Base-by-base conservation (phyloP, 176 grass and related monocot species). In the Oryza meridionalis region DNA sequence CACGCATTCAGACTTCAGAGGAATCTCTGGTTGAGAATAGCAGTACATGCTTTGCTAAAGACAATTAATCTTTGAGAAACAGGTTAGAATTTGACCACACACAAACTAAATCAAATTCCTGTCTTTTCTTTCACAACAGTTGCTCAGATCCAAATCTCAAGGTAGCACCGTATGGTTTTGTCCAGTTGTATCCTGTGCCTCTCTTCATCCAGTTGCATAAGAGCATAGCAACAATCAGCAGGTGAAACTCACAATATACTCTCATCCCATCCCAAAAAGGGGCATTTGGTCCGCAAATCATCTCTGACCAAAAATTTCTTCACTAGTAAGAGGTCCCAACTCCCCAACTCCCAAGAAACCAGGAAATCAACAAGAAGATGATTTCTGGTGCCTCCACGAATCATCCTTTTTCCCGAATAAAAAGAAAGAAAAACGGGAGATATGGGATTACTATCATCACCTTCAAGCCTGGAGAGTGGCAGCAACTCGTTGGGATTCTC, bases 391-490 rank as follows among this genome's bases (percentile, higher is more conserved):
- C 11, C 24, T 24, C 72, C 21, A 37, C 0, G 26, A 77, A 84
- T 69, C 29, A 78, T 16, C 29, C 61, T 24, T 65, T 37, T 35
- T 21, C 55, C 55, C 19, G 8, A 22, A 22, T 5, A 5, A 22
- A 58, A 53, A 19, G 5, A 61, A 22, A 31, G 29, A 31, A 31
- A 3, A 22, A 61, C 7, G 6, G 16, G 16, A 61, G 55, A 21
- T 61, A 21, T 3, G 55, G 55, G 55, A 22, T 61, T 61, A 22
- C 19, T 22, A 21, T 22, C 2, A 38, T 26, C 45, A 94, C 91
- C 93, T 95, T 92, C 75, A 11, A 95, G 89, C 78, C 90, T 92
- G 86, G 77, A 90, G 79, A 94, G 50, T 38, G 89, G 77, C 53
- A 94, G 42, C 75, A 90, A 65, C 53, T 92, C 85, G 40, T 78